Evolutionary conservation across 129 eudicot genomes (phyloP), one percentile per base, ranked within the genome.

Genomic region (Centaurea solstitialis): DNA sequence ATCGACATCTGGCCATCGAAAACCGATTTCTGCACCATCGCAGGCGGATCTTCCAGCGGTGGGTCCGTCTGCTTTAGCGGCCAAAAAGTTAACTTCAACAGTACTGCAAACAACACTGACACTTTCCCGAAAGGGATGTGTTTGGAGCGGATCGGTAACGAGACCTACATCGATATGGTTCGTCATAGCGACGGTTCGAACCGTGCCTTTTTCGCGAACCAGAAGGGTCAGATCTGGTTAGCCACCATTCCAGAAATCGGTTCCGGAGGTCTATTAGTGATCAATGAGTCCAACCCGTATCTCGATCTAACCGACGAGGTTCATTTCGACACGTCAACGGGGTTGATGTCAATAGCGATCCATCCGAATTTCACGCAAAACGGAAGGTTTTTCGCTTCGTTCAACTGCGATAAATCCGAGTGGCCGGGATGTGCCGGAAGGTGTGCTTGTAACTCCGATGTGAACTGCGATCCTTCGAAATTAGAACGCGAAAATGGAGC

Each of bases 391-490:
- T 94, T 91, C 17, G 95, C 86, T 71, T 94, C 98, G 4, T 94
- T 86, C 33, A 91, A 85, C 64, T 91, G 97, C 80, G 98, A 94
- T 26, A 94, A 91, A 87, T 43, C 89, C 1, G 82, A 77, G 69
- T 80, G 92, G 91, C 86, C 93, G 1, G 88, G 84, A 0, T 94
- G 97, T 79, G 87, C 79, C 0, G 98, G 98, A 43, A 92, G 97
- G 78, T 94, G 98, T 80, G 83, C 98, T 9, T 91, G 97, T 79
- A 94, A 94, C 74, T 91, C 98, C 22, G 95, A 91, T 68, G 89
- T 91, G 38, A 72, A 90, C 24, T 94, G 95, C 84, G 98, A 94
- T 81, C 98, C 98, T 65, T 85, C 92, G 10, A 79, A 83, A 71
- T 53, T 94, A 33, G 82, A 78, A 6, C 61, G 73, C 0, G 93